These are phyloP conservation scores for Akanthomyces dipterigenus DNA, from an alignment of 2,329 filamentous ascomycete genomes.

Conservation along the genomic window DNA sequence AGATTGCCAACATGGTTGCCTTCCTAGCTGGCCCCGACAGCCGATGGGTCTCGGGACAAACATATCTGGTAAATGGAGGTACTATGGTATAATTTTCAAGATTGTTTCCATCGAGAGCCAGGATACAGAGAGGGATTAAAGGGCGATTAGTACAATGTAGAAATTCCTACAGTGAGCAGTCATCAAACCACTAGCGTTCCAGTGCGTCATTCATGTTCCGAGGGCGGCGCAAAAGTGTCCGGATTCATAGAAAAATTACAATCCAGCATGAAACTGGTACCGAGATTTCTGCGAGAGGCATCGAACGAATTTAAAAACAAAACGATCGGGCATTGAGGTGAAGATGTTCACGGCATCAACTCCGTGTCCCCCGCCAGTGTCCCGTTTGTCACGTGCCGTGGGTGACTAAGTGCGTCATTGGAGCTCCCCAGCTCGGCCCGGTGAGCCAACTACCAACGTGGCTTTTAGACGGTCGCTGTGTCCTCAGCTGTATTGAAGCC, in stretches of 20 bases:
- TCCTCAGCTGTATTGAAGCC: neutral
- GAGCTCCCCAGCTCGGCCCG: neutral
- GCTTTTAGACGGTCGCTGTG: conserved; percentile 5
- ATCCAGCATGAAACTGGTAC: neutral
- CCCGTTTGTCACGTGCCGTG: conserved; percentile 3
- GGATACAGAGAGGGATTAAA: neutral
- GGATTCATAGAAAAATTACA: too few species aligned
- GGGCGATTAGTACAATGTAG: neutral
- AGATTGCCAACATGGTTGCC: conserved; percentile 17
- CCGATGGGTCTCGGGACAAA: conserved; percentile 17
- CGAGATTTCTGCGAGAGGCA: neutral
- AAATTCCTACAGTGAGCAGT: neutral
- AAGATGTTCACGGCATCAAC: neutral
- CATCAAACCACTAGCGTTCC: neutral
- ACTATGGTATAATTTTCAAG: neutral
- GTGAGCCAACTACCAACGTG: conserved; percentile 1
- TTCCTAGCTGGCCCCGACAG: conserved; percentile 18
- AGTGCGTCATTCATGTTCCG: neutral
- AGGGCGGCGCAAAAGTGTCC: neutral
- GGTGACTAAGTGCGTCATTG: conserved; percentile 12
- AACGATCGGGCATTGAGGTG: neutral
- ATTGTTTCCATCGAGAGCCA: neutral
- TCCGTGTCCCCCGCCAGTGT: neutral
- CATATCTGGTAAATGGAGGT: conserved; percentile 18
- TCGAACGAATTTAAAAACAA: neutral